phyloP scores from a whole-genome alignment of 306 rosid genomes.

The Sindora glabra region DNA sequence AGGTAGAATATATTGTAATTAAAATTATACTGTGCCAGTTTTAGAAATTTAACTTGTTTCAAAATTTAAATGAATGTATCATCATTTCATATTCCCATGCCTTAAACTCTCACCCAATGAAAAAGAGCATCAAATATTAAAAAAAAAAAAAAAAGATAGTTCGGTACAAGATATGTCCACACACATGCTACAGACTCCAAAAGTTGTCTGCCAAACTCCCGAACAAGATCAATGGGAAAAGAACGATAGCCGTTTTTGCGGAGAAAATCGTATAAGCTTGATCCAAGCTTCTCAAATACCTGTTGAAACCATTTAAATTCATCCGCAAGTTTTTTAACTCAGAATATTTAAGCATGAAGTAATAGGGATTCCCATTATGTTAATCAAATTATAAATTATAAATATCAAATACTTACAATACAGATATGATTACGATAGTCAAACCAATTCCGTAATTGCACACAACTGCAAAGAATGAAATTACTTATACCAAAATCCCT shows the following conservation, averaged over 20 bases:
- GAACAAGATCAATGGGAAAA: conserved; percentile 88
- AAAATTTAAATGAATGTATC: neutral
- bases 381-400: conserved; percentile 50
- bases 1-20: neutral
- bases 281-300: conserved; percentile 96
- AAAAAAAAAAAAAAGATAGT: conserved; percentile 31
- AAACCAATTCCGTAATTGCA: conserved; percentile 95
- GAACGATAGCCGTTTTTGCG: conserved; percentile 88
- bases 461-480: conserved; percentile 87
- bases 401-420: conserved; percentile 80
- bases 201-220: conserved; percentile 90
- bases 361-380: conserved; percentile 41
- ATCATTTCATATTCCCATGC: conserved; percentile 3
- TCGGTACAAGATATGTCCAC: conserved; percentile 65
- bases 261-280: conserved; percentile 89
- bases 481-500: conserved; percentile 53
- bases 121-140: conserved; percentile 14
- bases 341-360: conserved; percentile 62
- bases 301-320: conserved; percentile 76
- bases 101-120: conserved; percentile 10
- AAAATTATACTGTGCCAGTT: neutral
- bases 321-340: conserved; percentile 78
- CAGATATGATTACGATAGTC: conserved; percentile 88
- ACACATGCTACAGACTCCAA: conserved; percentile 95
- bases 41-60: neutral